phyloP scores from a whole-genome alignment of 73 alveolate species.

The Tetrahymena thermophila region DNA sequence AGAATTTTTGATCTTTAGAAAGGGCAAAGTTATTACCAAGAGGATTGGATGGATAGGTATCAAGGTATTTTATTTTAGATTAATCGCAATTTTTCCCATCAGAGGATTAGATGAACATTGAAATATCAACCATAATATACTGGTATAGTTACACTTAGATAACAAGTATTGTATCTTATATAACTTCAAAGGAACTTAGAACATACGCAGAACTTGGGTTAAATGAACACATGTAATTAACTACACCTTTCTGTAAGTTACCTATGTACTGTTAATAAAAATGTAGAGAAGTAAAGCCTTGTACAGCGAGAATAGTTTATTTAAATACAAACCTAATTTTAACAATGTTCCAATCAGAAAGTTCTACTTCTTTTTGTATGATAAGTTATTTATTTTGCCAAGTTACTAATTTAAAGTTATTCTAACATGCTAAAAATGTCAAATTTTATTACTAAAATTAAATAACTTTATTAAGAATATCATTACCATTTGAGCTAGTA shows the following conservation, averaged over 20 bases:
- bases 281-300: neutral
- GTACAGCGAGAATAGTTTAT: neutral
- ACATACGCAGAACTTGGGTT: neutral
- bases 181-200: neutral
- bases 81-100: neutral
- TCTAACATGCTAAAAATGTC: neutral
- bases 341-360: neutral
- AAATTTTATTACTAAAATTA: neutral
- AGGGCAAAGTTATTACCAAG: neutral
- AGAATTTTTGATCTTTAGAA: neutral
- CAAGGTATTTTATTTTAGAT: neutral
- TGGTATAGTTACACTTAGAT: neutral
- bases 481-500: neutral
- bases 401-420: neutral
- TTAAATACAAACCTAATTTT: neutral
- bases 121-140: neutral
- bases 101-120: neutral
- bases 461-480: neutral
- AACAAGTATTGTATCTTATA: neutral
- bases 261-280: no score
- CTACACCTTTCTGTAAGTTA: neutral
- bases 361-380: neutral
- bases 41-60: neutral
- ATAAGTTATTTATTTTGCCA: neutral
- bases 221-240: neutral